Evolutionary conservation across 192 early-diverging fungal species (phyloP).

Genomic region (Podila horticola): DNA sequence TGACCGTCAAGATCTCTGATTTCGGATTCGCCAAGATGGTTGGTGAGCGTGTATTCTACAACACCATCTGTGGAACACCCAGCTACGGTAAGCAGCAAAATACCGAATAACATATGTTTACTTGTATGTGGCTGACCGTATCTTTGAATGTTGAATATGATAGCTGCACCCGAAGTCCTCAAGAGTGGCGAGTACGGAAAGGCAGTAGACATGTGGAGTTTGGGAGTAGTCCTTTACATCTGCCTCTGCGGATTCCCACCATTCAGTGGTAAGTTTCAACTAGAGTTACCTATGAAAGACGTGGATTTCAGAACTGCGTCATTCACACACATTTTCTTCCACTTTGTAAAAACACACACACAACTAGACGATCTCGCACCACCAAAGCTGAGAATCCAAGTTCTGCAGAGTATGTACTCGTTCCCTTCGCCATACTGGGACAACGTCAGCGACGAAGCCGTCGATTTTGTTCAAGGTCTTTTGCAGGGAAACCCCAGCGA

Average conservation of each 20-base stretch:
- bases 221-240: slow-evolving; percentile 96
- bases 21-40: slow-evolving; percentile 88
- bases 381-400: slow-evolving; percentile 65
- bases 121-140: neutral
- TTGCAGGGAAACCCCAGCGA: slow-evolving; percentile 9
- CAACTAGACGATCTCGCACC: slow-evolving; percentile 64
- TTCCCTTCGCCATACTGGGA: slow-evolving; percentile 90
- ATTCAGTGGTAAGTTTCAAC: slow-evolving; percentile 67
- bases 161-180: slow-evolving; percentile 92
- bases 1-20: slow-evolving; percentile 91
- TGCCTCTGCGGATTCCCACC: slow-evolving; percentile 91
- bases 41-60: slow-evolving; percentile 69
- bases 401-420: slow-evolving; percentile 75
- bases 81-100: slow-evolving; percentile 64
- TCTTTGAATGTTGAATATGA: neutral
- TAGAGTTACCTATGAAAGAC: no score
- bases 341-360: neutral
- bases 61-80: slow-evolving; percentile 90
- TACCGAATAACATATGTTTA: neutral
- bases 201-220: slow-evolving; percentile 92
- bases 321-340: neutral
- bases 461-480: slow-evolving; percentile 40
- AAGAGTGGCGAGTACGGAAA: slow-evolving; percentile 73
- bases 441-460: slow-evolving; percentile 66
- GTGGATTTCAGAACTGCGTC: slow-evolving; percentile 19